Percentiles rank a stretch among this genome's conserved stretches.
Evolutionary conservation across 2,329 filamentous ascomycete species (phyloP).

Genomic region (Acephala macrosclerotiorum): DNA sequence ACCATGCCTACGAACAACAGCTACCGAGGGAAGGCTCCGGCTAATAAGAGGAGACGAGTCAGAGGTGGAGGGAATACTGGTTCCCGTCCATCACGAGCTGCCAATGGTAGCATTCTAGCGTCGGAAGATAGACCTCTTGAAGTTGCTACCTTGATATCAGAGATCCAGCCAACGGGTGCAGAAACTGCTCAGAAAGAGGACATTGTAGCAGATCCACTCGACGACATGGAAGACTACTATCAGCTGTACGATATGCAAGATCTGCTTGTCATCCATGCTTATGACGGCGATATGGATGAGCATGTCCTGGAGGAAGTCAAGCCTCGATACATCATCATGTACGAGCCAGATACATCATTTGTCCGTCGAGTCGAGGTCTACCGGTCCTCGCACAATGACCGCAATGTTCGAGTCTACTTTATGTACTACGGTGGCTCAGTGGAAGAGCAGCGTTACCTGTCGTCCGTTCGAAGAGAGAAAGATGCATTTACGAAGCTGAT

Average conservation of each 20-base stretch:
- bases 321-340: slow-evolving; percentile 97
- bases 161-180: slow-evolving; percentile 80
- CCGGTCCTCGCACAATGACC: slow-evolving; percentile 88
- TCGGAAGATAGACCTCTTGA: slow-evolving; percentile 85
- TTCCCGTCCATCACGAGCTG: slow-evolving; percentile 65
- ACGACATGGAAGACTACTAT: slow-evolving; percentile 92
- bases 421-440: slow-evolving; percentile 95
- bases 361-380: slow-evolving; percentile 96
- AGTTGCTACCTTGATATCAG: slow-evolving; percentile 81
- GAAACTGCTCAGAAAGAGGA: slow-evolving; percentile 81
- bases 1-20: slow-evolving; percentile 50
- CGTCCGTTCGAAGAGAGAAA: slow-evolving; percentile 90
- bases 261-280: slow-evolving; percentile 87
- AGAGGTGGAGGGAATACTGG: slow-evolving; percentile 77
- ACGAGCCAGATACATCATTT: slow-evolving; percentile 93
- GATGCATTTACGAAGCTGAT: slow-evolving; percentile 95
- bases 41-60: slow-evolving; percentile 85
- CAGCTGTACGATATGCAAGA: slow-evolving; percentile 92
- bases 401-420: slow-evolving; percentile 93
- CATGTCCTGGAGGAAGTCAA: slow-evolving; percentile 94
- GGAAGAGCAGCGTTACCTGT: slow-evolving; percentile 93
- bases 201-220: slow-evolving; percentile 78
- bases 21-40: slow-evolving; percentile 67
- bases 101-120: slow-evolving; percentile 77
- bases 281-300: slow-evolving; percentile 95